These are phyloP conservation scores for Botrytis fabae DNA, from an alignment of 2,329 filamentous ascomycete species.

Conservation along the genomic window DNA sequence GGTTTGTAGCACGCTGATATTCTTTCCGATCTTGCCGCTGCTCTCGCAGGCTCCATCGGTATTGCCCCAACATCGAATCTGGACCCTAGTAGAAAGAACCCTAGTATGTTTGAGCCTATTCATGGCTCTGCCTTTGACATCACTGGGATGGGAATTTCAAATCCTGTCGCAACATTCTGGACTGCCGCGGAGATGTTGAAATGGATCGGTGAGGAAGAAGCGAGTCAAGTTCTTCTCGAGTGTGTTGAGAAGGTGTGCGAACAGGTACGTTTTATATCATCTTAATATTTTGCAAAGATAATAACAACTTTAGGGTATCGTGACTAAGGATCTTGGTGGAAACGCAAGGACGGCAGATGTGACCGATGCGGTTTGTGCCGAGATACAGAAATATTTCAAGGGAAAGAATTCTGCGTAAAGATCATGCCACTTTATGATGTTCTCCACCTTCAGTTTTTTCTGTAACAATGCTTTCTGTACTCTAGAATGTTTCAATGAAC, in stretches of 20 bases:
- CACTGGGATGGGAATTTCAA: conserved; percentile 56
- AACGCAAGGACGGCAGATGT: conserved; percentile 31
- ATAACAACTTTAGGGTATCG: background rate
- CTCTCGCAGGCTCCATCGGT: conserved; percentile 68
- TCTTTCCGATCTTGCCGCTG: conserved; percentile 68
- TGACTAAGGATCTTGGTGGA: conserved; percentile 52
- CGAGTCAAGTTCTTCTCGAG: conserved; percentile 50
- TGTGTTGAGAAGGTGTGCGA: conserved; percentile 56
- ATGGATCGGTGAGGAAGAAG: conserved; percentile 57
- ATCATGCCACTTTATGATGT: background rate
- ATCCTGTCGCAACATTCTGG: conserved; percentile 60
- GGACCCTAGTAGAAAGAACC: conserved; percentile 56
- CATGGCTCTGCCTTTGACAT: conserved; percentile 61
- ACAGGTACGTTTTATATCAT: background rate
- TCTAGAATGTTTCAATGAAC: background rate
- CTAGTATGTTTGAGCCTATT: conserved; percentile 63
- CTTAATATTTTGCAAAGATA: background rate
- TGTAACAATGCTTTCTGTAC: background rate
- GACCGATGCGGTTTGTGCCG: conserved; percentile 35
- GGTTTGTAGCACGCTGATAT: conserved; percentile 57
- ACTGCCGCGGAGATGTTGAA: conserved; percentile 58
- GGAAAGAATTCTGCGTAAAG: background rate
- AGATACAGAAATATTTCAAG: conserved; percentile 28
- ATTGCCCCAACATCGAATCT: conserved; percentile 71
- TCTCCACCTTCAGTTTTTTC: background rate